Evolutionary conservation across 225 moss, liverwort and hornwort species (phyloP), one percentile per base, ranked within the genome.

Genomic region (Takakia lepidozioides): DNA sequence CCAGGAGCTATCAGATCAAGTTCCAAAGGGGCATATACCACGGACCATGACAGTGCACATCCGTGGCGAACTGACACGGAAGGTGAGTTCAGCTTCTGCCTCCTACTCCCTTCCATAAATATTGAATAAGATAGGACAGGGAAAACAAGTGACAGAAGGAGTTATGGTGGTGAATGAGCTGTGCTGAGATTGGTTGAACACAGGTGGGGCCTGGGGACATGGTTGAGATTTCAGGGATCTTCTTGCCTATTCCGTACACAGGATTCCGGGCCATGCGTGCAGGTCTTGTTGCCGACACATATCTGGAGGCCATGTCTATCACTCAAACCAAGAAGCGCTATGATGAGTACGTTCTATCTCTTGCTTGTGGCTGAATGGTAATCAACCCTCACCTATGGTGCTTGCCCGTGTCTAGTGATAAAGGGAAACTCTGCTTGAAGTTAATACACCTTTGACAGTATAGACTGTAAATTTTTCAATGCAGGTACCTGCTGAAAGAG

Each of bases 21-120:
- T 98, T 16, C 95, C 90, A 0, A 98, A 98, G 54, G 95, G 95
- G 11, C 95, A 98, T 58, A 98, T 98, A 53, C 95, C 95, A 1
- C 82, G 95, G 32, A 61, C 82, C 21, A 85, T 98, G 80, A 74
- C 95, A 16, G 77, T 98, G 15, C 95, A 98, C 59, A 82, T 98
- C 60, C 87, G 80, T 21, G 95, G 95, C 20, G 90, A 98, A 64
- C 79, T 98, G 24, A 98, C 95, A 14, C 84, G 95, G 42, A 76
- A 68, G 55, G 78, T 79, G 40, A 16, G 22, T 58, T 48, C 36
- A 25, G 15, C 19, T 3, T 18, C 15, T 58, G 5, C n/a, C n/a
- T n/a, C n/a, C n/a, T n/a, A n/a, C n/a, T n/a, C n/a, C n/a, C n/a
- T n/a, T n/a, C n/a, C 32, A 32, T 32, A 32, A 1, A 6, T 32